Conservation (phyloP, 495 filamentous ascomycete genomes). For the Chlorociboria aeruginascens region DNA sequence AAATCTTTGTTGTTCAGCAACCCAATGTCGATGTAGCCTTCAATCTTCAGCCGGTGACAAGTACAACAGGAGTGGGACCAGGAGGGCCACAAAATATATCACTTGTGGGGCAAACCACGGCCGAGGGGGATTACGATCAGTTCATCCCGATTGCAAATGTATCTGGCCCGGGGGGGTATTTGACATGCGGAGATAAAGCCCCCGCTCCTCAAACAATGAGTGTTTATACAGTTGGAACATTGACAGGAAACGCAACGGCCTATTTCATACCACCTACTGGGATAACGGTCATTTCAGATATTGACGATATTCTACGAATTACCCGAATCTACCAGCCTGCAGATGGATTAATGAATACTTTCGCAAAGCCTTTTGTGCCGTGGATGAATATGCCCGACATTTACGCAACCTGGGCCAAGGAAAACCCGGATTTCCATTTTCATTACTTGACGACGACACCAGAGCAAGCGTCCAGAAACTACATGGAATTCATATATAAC, state of each 20-base stretch:
- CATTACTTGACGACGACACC: conserved; percentile 79
- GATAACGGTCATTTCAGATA: conserved; percentile 59
- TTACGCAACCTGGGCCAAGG: conserved; percentile 53
- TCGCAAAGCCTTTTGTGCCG: conserved; percentile 53
- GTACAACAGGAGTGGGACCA: conserved; percentile 24
- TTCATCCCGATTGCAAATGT: conserved; percentile 47
- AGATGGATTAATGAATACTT: conserved; percentile 64
- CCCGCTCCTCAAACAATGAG: conserved; percentile 49
- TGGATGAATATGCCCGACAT: conserved; percentile 75
- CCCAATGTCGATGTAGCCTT: conserved; percentile 47
- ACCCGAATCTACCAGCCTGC: conserved; percentile 70
- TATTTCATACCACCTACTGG: conserved; percentile 60
- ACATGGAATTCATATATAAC: conserved; percentile 71
- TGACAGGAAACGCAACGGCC: conserved; percentile 59
- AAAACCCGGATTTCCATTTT: conserved; percentile 56
- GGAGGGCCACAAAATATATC: conserved; percentile 46
- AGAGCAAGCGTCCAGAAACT: conserved; percentile 64
- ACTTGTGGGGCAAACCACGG: conserved; percentile 45
- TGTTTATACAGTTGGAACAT: conserved; percentile 49
- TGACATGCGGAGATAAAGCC: conserved; percentile 49
- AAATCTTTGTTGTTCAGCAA: conserved; percentile 64
- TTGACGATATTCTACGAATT: conserved; percentile 71
- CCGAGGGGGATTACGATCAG: conserved; percentile 56
- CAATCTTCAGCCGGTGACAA: conserved; percentile 38
- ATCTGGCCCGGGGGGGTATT: conserved; percentile 30